phyloP scores from a whole-genome alignment of 2,329 filamentous ascomycete genomes.

The Mycogone perniciosa region DNA sequence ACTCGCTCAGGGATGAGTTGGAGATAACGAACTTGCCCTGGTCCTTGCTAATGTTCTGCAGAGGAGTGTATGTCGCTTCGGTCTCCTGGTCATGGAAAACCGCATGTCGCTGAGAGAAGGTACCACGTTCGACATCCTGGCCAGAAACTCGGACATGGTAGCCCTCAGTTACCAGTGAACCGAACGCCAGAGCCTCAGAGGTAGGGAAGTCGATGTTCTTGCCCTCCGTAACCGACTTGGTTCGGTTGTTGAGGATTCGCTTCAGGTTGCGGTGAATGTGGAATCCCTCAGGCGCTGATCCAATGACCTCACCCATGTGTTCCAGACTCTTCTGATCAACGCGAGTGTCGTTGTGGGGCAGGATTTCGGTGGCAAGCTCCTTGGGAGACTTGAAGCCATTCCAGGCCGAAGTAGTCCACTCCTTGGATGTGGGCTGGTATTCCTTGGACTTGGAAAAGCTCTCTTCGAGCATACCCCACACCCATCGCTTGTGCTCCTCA shows the following conservation, averaged over 20 bases:
- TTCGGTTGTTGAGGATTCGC: slow-evolving; percentile 83
- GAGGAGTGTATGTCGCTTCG: slow-evolving; percentile 85
- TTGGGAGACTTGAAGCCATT: slow-evolving; percentile 99
- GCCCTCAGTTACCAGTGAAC: slow-evolving; percentile 82
- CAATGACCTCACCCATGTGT: slow-evolving; percentile 77
- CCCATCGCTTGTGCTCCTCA: slow-evolving; percentile 99
- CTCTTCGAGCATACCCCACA: slow-evolving; percentile 98
- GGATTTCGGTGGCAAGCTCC: slow-evolving; percentile 87
- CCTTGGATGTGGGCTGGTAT: slow-evolving; percentile 91
- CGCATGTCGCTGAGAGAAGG: slow-evolving; percentile 95
- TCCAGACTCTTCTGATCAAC: slow-evolving; percentile 67
- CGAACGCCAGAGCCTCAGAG: slow-evolving; percentile 91
- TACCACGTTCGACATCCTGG: slow-evolving; percentile 98
- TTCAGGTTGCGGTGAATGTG: slow-evolving; percentile 90
- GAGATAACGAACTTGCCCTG: slow-evolving; percentile 95
- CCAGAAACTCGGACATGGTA: slow-evolving; percentile 97
- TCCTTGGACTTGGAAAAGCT: slow-evolving; percentile 97
- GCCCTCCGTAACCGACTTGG: slow-evolving; percentile 87
- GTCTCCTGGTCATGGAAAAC: slow-evolving; percentile 97
- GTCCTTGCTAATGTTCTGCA: slow-evolving; percentile 82
- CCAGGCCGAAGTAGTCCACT: slow-evolving; percentile 98
- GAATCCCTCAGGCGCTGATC: slow-evolving; percentile 76
- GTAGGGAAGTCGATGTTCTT: slow-evolving; percentile 97
- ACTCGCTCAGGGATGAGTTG: slow-evolving; percentile 79
- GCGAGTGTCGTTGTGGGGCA: slow-evolving; percentile 84